Evolutionary conservation across 306 rosid genomes (phyloP).

Genomic region (Rosa persica): DNA sequence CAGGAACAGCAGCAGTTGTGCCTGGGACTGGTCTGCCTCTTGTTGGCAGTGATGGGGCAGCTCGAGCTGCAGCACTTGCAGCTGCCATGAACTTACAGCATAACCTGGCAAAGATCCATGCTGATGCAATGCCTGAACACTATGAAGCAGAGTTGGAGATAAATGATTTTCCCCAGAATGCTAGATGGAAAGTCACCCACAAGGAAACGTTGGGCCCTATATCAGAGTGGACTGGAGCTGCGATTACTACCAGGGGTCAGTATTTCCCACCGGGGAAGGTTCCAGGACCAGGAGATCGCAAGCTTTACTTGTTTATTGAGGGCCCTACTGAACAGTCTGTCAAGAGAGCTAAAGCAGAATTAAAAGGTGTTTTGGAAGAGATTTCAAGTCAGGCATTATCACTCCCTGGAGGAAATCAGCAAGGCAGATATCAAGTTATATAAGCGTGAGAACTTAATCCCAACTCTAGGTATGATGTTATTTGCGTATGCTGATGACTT

Average conservation of each 20-base stretch:
- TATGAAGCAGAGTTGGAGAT: constrained; percentile 92
- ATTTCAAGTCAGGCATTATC: constrained; percentile 83
- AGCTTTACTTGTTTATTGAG: constrained; percentile 87
- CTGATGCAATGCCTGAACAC: constrained; percentile 87
- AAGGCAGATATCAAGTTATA: constrained; percentile 86
- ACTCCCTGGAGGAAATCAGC: constrained; percentile 87
- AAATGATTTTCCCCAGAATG: constrained; percentile 96
- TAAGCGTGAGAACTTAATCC: constrained; percentile 53
- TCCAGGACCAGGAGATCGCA: constrained; percentile 89
- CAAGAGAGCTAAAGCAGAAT: constrained; percentile 83
- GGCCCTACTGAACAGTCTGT: constrained; percentile 91
- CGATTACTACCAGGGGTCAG: constrained; percentile 96
- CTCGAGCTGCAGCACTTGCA: constrained; percentile 73
- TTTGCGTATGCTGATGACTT: constrained; percentile 13
- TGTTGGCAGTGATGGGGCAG: constrained; percentile 61
- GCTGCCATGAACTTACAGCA: constrained; percentile 93
- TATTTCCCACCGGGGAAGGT: constrained; percentile 76
- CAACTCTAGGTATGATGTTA: constrained; percentile 2
- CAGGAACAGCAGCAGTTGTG: constrained; percentile 44
- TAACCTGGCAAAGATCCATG: constrained; percentile 81
- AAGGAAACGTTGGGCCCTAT: constrained; percentile 94
- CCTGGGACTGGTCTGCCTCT: constrained; percentile 62
- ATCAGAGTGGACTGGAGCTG: constrained; percentile 96
- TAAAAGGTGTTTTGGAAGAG: constrained; percentile 90
- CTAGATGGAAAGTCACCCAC: constrained; percentile 96